Evolutionary conservation across 1,284 basidiomycete species (phyloP).

Genomic region (Ustilago cynodontis): DNA sequence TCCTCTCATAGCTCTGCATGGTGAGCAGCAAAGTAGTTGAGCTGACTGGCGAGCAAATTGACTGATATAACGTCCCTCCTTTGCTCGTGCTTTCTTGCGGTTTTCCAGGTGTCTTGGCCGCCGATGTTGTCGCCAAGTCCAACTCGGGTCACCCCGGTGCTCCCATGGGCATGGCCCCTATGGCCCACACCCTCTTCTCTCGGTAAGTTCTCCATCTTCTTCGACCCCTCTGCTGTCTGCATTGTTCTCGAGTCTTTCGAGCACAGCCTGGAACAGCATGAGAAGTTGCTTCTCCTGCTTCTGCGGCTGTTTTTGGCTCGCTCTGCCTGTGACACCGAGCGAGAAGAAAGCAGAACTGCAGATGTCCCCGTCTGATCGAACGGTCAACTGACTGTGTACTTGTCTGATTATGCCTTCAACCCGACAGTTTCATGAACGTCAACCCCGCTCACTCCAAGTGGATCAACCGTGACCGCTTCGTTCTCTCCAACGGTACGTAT

Average conservation of each 20-base stretch:
- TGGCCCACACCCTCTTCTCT: constrained; percentile 86
- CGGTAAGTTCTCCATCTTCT: constrained; percentile 72
- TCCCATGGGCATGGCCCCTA: constrained; percentile 82
- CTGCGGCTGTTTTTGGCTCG: not conserved
- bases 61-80: constrained; percentile 1
- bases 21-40: not conserved
- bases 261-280: not conserved
- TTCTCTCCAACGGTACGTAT: constrained; percentile 74
- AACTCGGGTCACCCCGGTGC: constrained; percentile 78
- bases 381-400: constrained; percentile 4
- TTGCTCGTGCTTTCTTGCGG: not conserved
- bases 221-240: not conserved
- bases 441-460: constrained; percentile 90
- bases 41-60: not conserved
- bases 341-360: too few relatives aligned
- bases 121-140: constrained; percentile 70
- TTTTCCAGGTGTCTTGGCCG: constrained; percentile 54
- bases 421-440: constrained; percentile 81
- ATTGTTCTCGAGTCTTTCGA: not conserved
- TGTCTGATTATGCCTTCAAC: not conserved
- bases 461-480: constrained; percentile 75
- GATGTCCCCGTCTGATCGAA: not conserved
- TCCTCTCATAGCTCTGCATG: not conserved
- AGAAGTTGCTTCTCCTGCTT: not conserved
- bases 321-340: not conserved